Evolutionary conservation across 1,284 basidiomycete species (phyloP).

Genomic region (Grifola frondosa): DNA sequence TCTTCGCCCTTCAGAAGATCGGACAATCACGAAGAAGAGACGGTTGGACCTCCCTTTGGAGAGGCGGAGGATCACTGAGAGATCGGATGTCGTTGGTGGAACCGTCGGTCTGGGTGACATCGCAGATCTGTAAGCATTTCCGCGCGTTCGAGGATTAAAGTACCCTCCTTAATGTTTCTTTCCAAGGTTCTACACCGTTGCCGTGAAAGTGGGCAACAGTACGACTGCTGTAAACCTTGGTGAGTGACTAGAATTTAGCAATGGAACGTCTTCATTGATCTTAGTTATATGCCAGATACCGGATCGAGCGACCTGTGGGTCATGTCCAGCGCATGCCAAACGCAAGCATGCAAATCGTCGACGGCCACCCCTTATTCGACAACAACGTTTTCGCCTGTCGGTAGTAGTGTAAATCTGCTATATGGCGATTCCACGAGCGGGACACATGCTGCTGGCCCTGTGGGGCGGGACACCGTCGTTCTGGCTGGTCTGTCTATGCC

Average conservation of each 20-base stretch:
- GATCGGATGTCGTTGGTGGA: conserved; percentile 18
- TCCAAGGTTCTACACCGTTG: conserved; percentile 30
- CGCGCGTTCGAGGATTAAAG: not conserved
- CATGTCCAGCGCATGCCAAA: conserved; percentile 28
- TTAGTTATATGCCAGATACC: conserved; percentile 23
- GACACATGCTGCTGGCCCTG: conserved; percentile 36
- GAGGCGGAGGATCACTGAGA: conserved; percentile 9
- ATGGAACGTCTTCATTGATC: not conserved
- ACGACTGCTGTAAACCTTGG: conserved; percentile 31
- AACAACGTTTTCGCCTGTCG: conserved; percentile 27
- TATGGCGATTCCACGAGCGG: conserved; percentile 40
- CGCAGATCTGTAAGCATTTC: conserved; percentile 27
- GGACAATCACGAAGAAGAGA: conserved; percentile 11
- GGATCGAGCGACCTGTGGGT: conserved; percentile 35
- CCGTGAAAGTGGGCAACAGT: conserved; percentile 28
- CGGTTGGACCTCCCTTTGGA: conserved; percentile 15
- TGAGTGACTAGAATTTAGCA: conserved; percentile 7
- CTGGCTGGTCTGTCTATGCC: conserved; percentile 37
- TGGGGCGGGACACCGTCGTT: conserved; percentile 35
- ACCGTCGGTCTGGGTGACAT: conserved; percentile 26
- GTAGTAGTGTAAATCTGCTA: conserved; percentile 28
- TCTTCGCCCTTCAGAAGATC: conserved; percentile 8
- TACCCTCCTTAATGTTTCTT: not conserved
- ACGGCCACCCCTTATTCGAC: conserved; percentile 24
- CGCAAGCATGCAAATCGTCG: conserved; percentile 21